phyloP scores from a whole-genome alignment of 2,329 filamentous ascomycete genomes.

The Exophiala sp. region DNA sequence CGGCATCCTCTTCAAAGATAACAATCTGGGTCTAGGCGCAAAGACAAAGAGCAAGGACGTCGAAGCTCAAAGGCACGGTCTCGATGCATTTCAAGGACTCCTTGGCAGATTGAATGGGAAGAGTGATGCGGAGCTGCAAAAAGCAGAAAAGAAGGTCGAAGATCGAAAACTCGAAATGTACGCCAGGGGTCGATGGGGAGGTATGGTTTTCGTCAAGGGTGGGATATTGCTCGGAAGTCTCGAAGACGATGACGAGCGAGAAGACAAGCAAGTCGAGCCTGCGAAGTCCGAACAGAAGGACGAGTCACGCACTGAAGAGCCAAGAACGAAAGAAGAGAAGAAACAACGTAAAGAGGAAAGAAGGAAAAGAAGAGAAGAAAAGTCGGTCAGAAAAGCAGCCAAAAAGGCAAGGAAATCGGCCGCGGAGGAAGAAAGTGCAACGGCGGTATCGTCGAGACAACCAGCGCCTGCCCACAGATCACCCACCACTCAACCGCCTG shows the following conservation, averaged over 20 bases:
- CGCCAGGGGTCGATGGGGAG: conserved; percentile 70
- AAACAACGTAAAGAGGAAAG: conserved; percentile 32
- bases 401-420: conserved; percentile 28
- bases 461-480: conserved; percentile 6
- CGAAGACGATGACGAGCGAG: conserved; percentile 40
- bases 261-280: conserved; percentile 50
- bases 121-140: conserved; percentile 66
- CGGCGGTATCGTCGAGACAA: neutral
- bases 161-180: conserved; percentile 71
- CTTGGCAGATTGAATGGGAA: conserved; percentile 88
- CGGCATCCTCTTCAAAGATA: conserved; percentile 65
- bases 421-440: neutral
- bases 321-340: conserved; percentile 29
- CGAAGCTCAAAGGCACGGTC: conserved; percentile 72
- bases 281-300: conserved; percentile 32
- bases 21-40: conserved; percentile 85
- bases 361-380: conserved; percentile 30
- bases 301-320: conserved; percentile 28
- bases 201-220: conserved; percentile 83
- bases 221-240: conserved; percentile 62
- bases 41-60: conserved; percentile 60
- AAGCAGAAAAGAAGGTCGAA: conserved; percentile 65
- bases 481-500: conserved; percentile 11
- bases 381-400: conserved; percentile 30
- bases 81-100: conserved; percentile 81